Conservation (phyloP, 192 early-diverging fungal species). For the Coemansia sp. region DNA sequence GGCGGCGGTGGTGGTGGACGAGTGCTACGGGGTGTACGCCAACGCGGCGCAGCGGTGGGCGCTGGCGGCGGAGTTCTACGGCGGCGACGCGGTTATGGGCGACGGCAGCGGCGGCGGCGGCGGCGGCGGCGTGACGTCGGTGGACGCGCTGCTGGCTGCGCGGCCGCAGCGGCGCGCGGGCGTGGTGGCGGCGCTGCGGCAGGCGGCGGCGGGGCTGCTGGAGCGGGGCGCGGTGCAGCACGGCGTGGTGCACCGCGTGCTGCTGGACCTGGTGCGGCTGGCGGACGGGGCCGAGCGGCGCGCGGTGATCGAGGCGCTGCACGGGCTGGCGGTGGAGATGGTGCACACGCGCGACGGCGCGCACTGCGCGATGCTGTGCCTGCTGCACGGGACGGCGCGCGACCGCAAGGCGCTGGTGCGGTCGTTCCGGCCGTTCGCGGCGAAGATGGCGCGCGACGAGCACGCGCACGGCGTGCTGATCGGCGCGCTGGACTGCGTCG, state of each 20-base stretch:
- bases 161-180: conserved; percentile 36
- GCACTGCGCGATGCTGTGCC: conserved; percentile 75
- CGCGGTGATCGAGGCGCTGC: conserved; percentile 73
- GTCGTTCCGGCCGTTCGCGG: conserved; percentile 75
- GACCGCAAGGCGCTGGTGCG: conserved; percentile 90
- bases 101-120: no score
- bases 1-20: conserved; percentile 82
- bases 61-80: conserved; percentile 91
- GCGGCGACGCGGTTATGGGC: conserved; percentile 86
- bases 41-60: conserved; percentile 69
- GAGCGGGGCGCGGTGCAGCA: conserved; percentile 79
- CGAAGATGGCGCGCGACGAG: conserved; percentile 83
- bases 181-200: conserved; percentile 69
- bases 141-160: conserved; percentile 57
- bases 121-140: conserved; percentile 16
- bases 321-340: conserved; percentile 81
- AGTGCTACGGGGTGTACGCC: conserved; percentile 77
- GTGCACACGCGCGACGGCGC: conserved; percentile 93
- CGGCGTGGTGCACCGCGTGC: conserved; percentile 81
- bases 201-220: conserved; percentile 66
- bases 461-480: conserved; percentile 86
- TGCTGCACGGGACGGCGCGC: conserved; percentile 79
- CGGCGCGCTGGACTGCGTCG: conserved; percentile 79
- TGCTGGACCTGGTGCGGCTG: conserved; percentile 78
- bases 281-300: conserved; percentile 61